Evolutionary conservation across 2,329 filamentous ascomycete species (phyloP), one percentile per base, ranked within the genome.

Genomic region (Fusarium protoensiforme): DNA sequence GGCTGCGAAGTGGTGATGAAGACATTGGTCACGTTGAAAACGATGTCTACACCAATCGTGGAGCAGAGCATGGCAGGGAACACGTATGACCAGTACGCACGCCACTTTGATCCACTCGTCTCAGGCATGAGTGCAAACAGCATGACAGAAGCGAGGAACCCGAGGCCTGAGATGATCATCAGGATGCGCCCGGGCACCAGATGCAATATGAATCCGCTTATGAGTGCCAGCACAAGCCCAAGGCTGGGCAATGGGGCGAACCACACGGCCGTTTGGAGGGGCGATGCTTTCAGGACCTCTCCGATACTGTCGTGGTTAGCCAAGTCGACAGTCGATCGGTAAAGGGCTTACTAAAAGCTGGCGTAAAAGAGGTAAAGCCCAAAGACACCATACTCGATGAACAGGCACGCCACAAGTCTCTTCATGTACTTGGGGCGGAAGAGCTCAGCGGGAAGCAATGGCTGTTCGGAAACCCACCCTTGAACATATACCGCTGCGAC

Each of bases 1-100:
- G 93, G 91, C 75, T 94, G 84, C 18, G 88, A 88, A 0, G 92
- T 94, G 0, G 92, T 94, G 79, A 94, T 92, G 81, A 93, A 95
- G 71, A 95, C 88, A 78, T 93, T 94, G n/a, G 91, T 89, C 3
- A 95, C 88, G 78, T 92, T 94, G 83, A 92, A 95, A 16, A 89
- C 90, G 67, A 94, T 90, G 78, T 95, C 93, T 68, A 95, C 90
- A 16, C 92, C 92, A 46, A 94, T 85, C 0, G 93, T 95, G 16
- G 87, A 88, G 73, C 90, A 89, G 8, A 92, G 79, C 90, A 92
- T 92, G 54, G 89, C 83, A 0, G 92, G 91, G 79, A 95, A 94
- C 24, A 93, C 86, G 78, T 88, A 95, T 0, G 91, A 88, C 93
- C 93, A 95, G 84, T 93, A 92, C 58, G 79, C 62, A 65, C 75